phyloP scores from a whole-genome alignment of 2,329 filamentous ascomycete genomes.

The Lachnellula arida region DNA sequence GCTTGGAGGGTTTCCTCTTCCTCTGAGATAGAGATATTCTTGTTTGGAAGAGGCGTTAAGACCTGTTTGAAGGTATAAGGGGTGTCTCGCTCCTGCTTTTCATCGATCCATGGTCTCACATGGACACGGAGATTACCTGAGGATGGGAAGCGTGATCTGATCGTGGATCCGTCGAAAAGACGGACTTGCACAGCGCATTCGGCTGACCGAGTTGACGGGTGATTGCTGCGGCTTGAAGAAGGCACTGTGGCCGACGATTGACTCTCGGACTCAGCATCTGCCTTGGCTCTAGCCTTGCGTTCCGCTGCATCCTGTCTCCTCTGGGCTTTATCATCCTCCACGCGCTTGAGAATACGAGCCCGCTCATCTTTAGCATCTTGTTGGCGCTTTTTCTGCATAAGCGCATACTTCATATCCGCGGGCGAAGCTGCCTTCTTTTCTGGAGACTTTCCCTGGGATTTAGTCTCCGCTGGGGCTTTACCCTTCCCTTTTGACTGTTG shows the following conservation, averaged over 20 bases:
- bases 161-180: slow-evolving; percentile 76
- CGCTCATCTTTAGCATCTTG: slow-evolving; percentile 64
- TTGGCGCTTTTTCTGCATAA: slow-evolving; percentile 55
- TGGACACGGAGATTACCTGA: slow-evolving; percentile 56
- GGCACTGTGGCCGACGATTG: slow-evolving; percentile 14
- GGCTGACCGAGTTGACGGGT: slow-evolving; percentile 14
- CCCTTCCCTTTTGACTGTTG: slow-evolving; percentile 12
- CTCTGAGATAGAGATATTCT: slow-evolving; percentile 67
- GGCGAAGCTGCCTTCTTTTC: background rate
- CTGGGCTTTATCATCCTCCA: slow-evolving; percentile 71
- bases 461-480: slow-evolving; percentile 14
- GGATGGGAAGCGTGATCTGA: slow-evolving; percentile 67
- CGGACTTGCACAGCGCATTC: slow-evolving; percentile 69
- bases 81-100: slow-evolving; percentile 50
- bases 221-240: background rate
- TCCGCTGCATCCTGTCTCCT: slow-evolving; percentile 53
- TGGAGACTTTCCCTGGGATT: background rate
- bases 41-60: slow-evolving; percentile 71
- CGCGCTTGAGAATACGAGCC: slow-evolving; percentile 65
- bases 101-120: slow-evolving; percentile 75
- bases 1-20: slow-evolving; percentile 64
- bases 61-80: slow-evolving; percentile 85
- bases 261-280: slow-evolving; percentile 23
- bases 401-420: slow-evolving; percentile 44
- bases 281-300: slow-evolving; percentile 39